Evolutionary conservation across 1,284 basidiomycete genomes (phyloP).

Genomic region (Moesziomyces aphidis): DNA sequence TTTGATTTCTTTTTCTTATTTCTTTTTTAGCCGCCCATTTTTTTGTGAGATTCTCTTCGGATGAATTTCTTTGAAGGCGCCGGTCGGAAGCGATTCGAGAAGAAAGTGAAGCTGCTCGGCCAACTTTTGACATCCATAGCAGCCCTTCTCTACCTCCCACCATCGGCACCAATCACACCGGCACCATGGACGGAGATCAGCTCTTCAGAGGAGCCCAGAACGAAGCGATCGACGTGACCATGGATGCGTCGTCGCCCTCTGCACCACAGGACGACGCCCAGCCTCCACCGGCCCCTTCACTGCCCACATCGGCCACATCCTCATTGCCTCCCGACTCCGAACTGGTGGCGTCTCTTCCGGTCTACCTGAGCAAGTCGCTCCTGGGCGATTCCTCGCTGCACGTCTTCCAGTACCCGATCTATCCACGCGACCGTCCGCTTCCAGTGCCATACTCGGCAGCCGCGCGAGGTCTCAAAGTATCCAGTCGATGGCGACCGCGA

Average conservation of each 20-base stretch:
- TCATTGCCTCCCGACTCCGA: slow-evolving; percentile 48
- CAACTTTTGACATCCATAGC: neutral
- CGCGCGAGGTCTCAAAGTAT: slow-evolving; percentile 53
- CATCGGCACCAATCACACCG: slow-evolving; percentile 1
- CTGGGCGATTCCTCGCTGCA: slow-evolving; percentile 51
- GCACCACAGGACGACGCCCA: slow-evolving; percentile 1
- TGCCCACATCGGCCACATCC: slow-evolving; percentile 20
- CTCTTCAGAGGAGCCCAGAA: slow-evolving; percentile 24
- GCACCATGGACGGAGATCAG: slow-evolving; percentile 33
- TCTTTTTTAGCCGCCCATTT: slow-evolving; percentile 2
- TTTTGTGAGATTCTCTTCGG: neutral
- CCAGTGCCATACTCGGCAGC: slow-evolving; percentile 62
- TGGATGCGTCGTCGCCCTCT: slow-evolving; percentile 2
- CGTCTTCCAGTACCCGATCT: slow-evolving; percentile 65
- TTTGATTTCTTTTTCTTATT: neutral
- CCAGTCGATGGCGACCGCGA: slow-evolving; percentile 60
- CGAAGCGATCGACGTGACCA: slow-evolving; percentile 7
- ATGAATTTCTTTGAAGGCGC: neutral
- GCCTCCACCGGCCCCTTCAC: slow-evolving; percentile 5
- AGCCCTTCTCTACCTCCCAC: neutral
- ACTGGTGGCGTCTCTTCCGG: slow-evolving; percentile 62
- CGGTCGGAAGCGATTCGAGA: neutral
- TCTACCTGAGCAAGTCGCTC: slow-evolving; percentile 61
- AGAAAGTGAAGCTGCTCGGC: neutral
- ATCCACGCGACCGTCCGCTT: slow-evolving; percentile 55